Evolutionary conservation across 2,329 filamentous ascomycete genomes (phyloP), one percentile per base, ranked within the genome.

Genomic region (Fusarium lateritium): DNA sequence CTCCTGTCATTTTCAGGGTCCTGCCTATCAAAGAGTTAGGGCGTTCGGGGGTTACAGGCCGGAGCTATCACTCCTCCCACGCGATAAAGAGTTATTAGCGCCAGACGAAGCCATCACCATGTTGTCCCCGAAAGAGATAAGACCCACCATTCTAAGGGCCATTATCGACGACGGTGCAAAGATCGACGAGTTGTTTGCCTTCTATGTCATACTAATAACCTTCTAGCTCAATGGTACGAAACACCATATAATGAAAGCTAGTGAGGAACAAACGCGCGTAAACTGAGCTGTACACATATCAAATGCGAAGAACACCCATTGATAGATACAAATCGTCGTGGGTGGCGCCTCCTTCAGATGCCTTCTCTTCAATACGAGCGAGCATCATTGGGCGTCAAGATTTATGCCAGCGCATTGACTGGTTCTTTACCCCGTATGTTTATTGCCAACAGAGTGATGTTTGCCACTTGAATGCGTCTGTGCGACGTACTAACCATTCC

Each of bases 391-490:
- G 52, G 66, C 66, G 62, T 67, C 54, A 67, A 70, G 44, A 55
- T 64, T 63, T 43, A 64, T 67, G 56, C 62, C 62, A 49, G 36
- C 62, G 64, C 56, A 55, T 44, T 58, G 42, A 50, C 63, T 62
- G 47, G 40, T 44, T 33, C 40, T 45, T 44, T 42, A 13, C 28
- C 38, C 26, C 22, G 6, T 28, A 34, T 49, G 42, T 36, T 53
- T 65, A 17, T 51, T 52, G 33, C 39, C 15, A 47, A 65, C 44
- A 55, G 40, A 62, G 46, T 31, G n/a, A 14, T 36, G 17, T 43
- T 56, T 56, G 28, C 31, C 57, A 49, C 45, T 38, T 49, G 40
- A 50, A 28, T 67, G 47, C 26, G 65, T 62, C 66, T 47, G 65
- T 67, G 65, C 66, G 51, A 66, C 53, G 60, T 40, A 36, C 55